Base-by-base conservation (phyloP, 345 rosid species). In the Hirschfeldia incana region DNA sequence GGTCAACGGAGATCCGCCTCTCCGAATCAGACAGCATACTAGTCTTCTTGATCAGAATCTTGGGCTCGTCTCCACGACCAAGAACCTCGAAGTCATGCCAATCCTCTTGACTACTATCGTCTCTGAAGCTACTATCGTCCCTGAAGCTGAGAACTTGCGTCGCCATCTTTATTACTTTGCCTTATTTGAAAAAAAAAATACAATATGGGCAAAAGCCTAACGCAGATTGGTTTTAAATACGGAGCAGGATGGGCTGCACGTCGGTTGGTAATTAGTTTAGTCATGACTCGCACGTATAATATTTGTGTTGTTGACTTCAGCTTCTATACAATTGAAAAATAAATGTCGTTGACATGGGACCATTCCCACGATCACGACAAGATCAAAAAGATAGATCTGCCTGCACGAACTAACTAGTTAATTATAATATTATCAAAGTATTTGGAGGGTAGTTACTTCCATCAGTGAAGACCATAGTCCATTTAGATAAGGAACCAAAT, bases 1-100 rank as follows among this genome's bases (percentile, higher is more conserved):
- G 90, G 82, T 90, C 94, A 13, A 90, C 88, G 1, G 67, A 80
- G 72, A 90, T 90, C 72, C 84, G 92, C 51, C 83, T 91, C 30
- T 90, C 97, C 6, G 76, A 84, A 11, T 33, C 64, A 4, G 78
- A 80, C 13, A 72, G 78, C 67, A 81, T 71, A 62, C 85, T 82
- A 5, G 82, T 75, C 76, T 73, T 82, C 78, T 81, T 81, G 60
- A 76, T 67, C 3, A 81, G 81, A 73, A 81, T 72, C 70, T 72
- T 81, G 8, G 80, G 81, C 67, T 81, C 84, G 17, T 72, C 64
- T 17, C 74, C 81, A 0, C 70, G 36, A 46, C 83, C 67, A 7
- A 67, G 39, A 72, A 81, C 75, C 61, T 81, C 84, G 36, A 77
- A 81, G 42, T 80, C 83, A 75, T 80, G 83, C 83, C 83, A 80